Conservation (phyloP, 2,329 filamentous ascomycete genomes). For the Hirsutella rhossiliensis region DNA sequence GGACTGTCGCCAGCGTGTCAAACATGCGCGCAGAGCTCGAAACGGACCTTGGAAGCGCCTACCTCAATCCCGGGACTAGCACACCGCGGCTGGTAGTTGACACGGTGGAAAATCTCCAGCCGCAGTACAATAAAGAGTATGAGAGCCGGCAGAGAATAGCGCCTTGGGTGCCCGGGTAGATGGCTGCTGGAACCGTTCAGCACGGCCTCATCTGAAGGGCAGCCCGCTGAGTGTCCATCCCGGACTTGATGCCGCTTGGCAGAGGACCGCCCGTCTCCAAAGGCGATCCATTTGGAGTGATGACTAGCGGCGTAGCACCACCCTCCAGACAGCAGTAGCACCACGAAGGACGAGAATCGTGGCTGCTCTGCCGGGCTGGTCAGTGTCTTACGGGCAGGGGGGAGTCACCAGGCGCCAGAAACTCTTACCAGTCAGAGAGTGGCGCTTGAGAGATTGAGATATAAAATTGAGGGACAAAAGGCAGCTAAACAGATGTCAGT, state of each 20-base stretch:
- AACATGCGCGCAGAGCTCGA: not conserved
- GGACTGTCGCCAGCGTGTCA: conserved; percentile 19
- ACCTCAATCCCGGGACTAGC: conserved; percentile 36
- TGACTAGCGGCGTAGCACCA: conserved; percentile 28
- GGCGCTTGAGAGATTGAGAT: conserved; percentile 30
- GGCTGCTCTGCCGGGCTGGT: conserved; percentile 29
- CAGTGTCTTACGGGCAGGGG: not conserved
- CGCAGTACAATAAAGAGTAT: conserved; percentile 32
- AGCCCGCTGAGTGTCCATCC: conserved; percentile 10
- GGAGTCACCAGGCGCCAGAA: not conserved
- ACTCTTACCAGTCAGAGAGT: conserved; percentile 33
- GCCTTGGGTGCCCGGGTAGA: conserved; percentile 32
- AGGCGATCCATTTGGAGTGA: conserved; percentile 32
- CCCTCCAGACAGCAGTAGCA: conserved; percentile 32
- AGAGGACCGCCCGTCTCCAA: conserved; percentile 34
- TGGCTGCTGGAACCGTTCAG: conserved; percentile 21
- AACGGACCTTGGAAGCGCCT: conserved; percentile 1
- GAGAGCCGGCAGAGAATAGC: conserved; percentile 31
- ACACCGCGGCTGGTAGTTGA: conserved; percentile 37
- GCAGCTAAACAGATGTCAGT: conserved; percentile 20
- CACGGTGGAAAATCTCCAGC: conserved; percentile 33
- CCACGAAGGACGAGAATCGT: conserved; percentile 32
- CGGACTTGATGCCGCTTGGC: conserved; percentile 4
- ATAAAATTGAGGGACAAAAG: conserved; percentile 36
- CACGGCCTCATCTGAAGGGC: conserved; percentile 10